phyloP scores from a whole-genome alignment of 2,329 filamentous ascomycete species.

The Venturia oleaginea region DNA sequence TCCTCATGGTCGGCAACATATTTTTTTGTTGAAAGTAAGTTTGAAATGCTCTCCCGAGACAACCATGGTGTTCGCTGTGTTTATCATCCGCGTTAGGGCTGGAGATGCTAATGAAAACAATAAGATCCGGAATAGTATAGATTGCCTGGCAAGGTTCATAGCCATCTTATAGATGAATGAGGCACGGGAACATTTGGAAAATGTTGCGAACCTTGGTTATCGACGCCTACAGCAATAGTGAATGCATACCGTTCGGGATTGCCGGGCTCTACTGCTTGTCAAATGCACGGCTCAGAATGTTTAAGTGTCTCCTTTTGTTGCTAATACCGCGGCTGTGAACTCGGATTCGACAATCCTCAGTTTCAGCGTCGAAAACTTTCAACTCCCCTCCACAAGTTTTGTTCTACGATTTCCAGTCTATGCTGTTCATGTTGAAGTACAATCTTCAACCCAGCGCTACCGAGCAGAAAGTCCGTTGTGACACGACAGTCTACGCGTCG shows the following conservation, averaged over 20 bases:
- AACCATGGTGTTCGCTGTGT: not conserved
- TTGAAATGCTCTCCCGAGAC: not conserved
- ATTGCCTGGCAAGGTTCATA: not conserved
- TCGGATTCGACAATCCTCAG: not conserved
- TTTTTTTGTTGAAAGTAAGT: not conserved
- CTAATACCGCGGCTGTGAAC: not conserved
- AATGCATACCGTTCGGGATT: not conserved
- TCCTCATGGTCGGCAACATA: not conserved
- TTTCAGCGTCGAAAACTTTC: not conserved
- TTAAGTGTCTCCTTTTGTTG: not conserved
- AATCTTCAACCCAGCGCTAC: too few species aligned
- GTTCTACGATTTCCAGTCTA: not conserved
- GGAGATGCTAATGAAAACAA: not conserved
- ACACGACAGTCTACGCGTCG: too few species aligned
- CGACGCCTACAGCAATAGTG: not conserved
- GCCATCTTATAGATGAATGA: not conserved
- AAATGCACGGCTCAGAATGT: not conserved
- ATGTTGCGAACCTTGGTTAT: not conserved
- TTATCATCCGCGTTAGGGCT: not conserved
- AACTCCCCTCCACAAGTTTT: not conserved
- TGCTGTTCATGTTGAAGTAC: too few species aligned
- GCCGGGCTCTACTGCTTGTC: not conserved
- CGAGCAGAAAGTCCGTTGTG: too few species aligned
- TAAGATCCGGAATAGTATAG: not conserved
- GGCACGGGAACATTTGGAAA: not conserved